A percentile compares a stretch with the other conserved stretches of the same genome.
Conservation (phyloP, 345 rosid species). For the Turritis glabra region DNA sequence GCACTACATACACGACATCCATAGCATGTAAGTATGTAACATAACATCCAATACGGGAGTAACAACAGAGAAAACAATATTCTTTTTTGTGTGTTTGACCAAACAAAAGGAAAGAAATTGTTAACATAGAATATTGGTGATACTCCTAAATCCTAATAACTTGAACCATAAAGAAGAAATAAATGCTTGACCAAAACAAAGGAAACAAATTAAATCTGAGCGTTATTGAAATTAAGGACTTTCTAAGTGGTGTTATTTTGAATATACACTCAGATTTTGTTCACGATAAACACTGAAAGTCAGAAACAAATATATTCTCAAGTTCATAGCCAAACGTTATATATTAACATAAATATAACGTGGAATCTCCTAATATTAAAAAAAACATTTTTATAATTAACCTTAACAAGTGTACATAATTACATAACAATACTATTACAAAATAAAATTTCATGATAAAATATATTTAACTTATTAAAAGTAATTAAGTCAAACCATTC, state of each 20-base stretch:
- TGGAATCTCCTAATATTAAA: background rate
- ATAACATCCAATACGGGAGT: too few relatives aligned
- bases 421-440: too few relatives aligned
- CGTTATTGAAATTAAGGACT: background rate
- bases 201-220: background rate
- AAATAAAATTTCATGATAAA: too few relatives aligned
- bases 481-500: too few relatives aligned
- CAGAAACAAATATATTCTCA: background rate
- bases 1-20: background rate
- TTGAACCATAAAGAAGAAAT: background rate
- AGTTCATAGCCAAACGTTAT: background rate
- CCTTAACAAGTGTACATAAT: too few relatives aligned
- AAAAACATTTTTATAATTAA: too few relatives aligned
- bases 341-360: background rate
- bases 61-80: background rate
- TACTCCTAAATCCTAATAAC: background rate
- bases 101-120: background rate
- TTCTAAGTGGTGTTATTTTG: background rate
- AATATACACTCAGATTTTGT: slow-evolving; percentile 1
- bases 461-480: too few relatives aligned
- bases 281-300: background rate
- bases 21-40: too few relatives aligned
- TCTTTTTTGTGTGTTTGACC: background rate
- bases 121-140: background rate
- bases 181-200: background rate